A percentile compares a stretch with the other conserved stretches of the same genome.
Conservation (phyloP, 1,284 basidiomycete genomes). For the Thelephora terrestris region DNA sequence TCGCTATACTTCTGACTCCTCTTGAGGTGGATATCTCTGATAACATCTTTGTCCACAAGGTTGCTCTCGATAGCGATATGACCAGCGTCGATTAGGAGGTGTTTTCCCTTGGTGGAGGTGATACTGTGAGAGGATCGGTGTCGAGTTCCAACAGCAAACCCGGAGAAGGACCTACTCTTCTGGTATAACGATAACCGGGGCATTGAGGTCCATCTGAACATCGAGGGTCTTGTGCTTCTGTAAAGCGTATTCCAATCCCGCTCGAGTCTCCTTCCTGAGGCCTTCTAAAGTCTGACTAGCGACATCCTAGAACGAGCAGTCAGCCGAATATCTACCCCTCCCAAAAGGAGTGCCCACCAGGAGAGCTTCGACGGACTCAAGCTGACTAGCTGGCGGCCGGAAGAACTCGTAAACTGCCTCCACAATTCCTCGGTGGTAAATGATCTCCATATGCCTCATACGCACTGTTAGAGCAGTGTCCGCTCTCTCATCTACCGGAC, state of each 20-base stretch:
- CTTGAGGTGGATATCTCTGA: conserved; percentile 79
- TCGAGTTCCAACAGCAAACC: background rate
- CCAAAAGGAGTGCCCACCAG: conserved; percentile 39
- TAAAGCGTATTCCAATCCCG: conserved; percentile 90
- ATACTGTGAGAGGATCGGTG: conserved; percentile 37
- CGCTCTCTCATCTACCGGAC: conserved; percentile 88
- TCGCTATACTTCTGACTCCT: conserved; percentile 82
- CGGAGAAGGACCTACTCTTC: conserved; percentile 58
- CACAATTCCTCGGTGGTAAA: conserved; percentile 92
- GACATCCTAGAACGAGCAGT: conserved; percentile 49
- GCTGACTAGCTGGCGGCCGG: conserved; percentile 88
- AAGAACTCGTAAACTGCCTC: conserved; percentile 92
- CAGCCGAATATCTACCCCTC: conserved; percentile 7
- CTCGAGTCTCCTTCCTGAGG: conserved; percentile 89
- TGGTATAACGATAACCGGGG: conserved; percentile 95
- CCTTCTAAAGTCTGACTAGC: conserved; percentile 95
- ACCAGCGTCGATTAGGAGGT: conserved; percentile 93
- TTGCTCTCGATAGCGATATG: conserved; percentile 93
- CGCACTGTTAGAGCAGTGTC: conserved; percentile 86
- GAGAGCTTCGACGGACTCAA: conserved; percentile 91
- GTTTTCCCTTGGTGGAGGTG: conserved; percentile 68
- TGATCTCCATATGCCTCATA: conserved; percentile 96
- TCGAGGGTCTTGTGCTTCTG: conserved; percentile 94
- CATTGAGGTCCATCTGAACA: conserved; percentile 92
- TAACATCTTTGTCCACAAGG: conserved; percentile 75